These are phyloP conservation scores for Aspergillus bombycis DNA, from an alignment of 2,329 filamentous ascomycete genomes.

Conservation along the genomic window DNA sequence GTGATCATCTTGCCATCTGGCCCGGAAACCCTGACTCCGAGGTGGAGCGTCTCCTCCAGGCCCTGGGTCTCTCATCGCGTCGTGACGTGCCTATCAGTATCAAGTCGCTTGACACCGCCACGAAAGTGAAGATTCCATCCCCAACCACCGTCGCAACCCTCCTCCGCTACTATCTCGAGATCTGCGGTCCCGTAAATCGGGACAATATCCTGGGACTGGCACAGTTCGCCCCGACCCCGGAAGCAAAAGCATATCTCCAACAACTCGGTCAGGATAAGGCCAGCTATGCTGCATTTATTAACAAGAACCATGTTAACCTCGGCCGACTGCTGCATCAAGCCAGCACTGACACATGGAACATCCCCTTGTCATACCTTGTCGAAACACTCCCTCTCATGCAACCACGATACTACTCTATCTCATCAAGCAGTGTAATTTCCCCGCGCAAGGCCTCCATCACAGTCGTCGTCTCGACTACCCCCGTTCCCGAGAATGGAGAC, in stretches of 20 bases:
- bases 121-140: constrained; percentile 83
- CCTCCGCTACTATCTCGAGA: constrained; percentile 88
- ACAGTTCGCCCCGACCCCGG: constrained; percentile 78
- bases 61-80: constrained; percentile 62
- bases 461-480: constrained; percentile 79
- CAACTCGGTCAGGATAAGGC: constrained; percentile 84
- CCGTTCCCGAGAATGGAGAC: constrained; percentile 68
- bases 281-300: constrained; percentile 78
- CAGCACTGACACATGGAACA: constrained; percentile 72
- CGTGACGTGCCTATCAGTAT: constrained; percentile 58
- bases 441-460: constrained; percentile 69
- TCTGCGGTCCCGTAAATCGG: constrained; percentile 87
- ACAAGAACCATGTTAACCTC: constrained; percentile 72
- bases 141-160: constrained; percentile 88
- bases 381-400: constrained; percentile 87
- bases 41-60: constrained; percentile 76
- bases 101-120: constrained; percentile 60
- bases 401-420: constrained; percentile 94
- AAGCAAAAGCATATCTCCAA: constrained; percentile 77
- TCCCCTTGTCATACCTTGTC: constrained; percentile 86
- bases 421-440: constrained; percentile 60
- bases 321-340: constrained; percentile 55
- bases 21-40: constrained; percentile 85
- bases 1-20: constrained; percentile 91
- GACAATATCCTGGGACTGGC: constrained; percentile 82